These are phyloP conservation scores for Lipomyces yarrowii DNA, from an alignment of 1,139 yeast species.

Conservation along the genomic window DNA sequence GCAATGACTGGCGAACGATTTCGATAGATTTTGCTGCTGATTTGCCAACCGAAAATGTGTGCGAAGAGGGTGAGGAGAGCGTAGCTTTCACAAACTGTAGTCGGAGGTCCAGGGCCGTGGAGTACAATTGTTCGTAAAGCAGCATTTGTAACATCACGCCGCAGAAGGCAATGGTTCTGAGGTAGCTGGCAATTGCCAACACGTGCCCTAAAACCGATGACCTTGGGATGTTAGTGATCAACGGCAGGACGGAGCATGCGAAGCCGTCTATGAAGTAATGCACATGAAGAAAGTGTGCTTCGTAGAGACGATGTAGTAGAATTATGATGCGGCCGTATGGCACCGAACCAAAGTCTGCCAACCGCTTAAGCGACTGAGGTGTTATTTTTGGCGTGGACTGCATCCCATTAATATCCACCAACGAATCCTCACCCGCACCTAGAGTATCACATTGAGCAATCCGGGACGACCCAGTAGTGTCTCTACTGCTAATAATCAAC, in stretches of 20 bases:
- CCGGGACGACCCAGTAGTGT: too few relatives aligned
- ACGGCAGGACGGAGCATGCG: conserved; percentile 20
- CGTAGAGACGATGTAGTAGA: conserved; percentile 29
- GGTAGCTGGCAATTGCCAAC: conserved; percentile 7
- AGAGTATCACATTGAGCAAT: not conserved
- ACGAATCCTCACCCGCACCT: not conserved
- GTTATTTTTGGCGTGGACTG: not conserved
- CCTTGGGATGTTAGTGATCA: not conserved
- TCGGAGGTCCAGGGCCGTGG: conserved; percentile 23
- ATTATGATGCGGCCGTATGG: conserved; percentile 19
- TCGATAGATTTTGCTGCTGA: not conserved
- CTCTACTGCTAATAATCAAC: not conserved
- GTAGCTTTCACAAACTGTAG: not conserved
- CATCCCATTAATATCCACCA: not conserved
- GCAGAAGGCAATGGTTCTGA: conserved; percentile 25
- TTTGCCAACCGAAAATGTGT: not conserved
- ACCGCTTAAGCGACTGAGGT: not conserved
- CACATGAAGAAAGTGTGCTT: conserved; percentile 33
- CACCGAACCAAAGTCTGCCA: not conserved
- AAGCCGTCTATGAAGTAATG: conserved; percentile 30
- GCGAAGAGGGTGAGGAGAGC: not conserved
- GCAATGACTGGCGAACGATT: conserved; percentile 5
- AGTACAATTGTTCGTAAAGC: conserved; percentile 27
- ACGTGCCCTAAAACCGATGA: conserved; percentile 2
- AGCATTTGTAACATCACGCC: conserved; percentile 24